Conservation (phyloP, 1,284 basidiomycete species). For the Irpex sp. region DNA sequence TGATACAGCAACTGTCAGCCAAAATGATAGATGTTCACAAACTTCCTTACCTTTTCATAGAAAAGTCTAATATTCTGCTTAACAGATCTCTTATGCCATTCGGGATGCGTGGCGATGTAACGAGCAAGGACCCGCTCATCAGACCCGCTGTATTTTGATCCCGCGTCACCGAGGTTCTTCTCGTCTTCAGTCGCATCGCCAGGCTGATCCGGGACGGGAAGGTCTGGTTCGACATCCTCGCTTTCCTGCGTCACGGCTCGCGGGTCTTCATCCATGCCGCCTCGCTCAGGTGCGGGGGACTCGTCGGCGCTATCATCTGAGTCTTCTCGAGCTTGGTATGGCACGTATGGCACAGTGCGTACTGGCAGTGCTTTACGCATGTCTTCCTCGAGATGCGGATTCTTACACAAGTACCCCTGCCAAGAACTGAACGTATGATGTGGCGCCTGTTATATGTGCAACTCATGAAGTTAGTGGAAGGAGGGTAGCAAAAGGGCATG, state of each 20-base stretch:
- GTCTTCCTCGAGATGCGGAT: not conserved
- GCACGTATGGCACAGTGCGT: no score
- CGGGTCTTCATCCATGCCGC: not conserved
- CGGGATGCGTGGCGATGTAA: not conserved
- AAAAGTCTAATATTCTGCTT: not conserved
- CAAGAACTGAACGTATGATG: not conserved
- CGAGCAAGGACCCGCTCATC: not conserved
- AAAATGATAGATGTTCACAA: not conserved
- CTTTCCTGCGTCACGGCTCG: not conserved
- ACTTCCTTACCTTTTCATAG: not conserved
- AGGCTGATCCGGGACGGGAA: not conserved
- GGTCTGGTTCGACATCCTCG: not conserved
- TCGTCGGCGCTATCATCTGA: not conserved
- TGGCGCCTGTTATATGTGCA: not conserved
- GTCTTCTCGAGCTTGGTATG: not conserved
- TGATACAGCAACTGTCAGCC: no score
- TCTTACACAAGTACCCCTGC: not conserved
- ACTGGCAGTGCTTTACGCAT: not conserved
- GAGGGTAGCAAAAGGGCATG: not conserved
- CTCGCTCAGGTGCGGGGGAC: not conserved
- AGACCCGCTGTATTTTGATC: not conserved
- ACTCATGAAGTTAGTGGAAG: not conserved
- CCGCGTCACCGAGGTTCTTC: not conserved
- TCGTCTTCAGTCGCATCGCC: not conserved
- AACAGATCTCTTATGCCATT: not conserved